Evolutionary conservation across 225 moss, liverwort and hornwort species (phyloP), one percentile per base, ranked within the genome.

Genomic region (Rhytidiadelphus loreus): DNA sequence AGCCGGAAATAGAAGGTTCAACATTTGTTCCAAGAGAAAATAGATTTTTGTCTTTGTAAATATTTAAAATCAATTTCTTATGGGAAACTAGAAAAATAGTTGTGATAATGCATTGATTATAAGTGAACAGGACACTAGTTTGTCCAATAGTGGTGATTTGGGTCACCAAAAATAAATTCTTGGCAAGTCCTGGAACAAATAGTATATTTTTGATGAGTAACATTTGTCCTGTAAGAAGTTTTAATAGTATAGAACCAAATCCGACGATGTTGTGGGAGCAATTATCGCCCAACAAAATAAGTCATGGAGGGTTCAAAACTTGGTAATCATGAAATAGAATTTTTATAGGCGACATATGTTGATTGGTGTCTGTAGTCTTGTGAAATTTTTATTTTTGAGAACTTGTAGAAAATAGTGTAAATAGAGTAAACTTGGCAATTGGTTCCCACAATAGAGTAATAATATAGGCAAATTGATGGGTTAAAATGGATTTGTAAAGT

Each of bases 321-420:
- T 64, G 35, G 7, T 82, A 82, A 82, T 82, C 35, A 1, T 3
- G 9, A 82, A 82, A 64, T 19, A 82, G 48, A 19, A 5, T 22
- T 4, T 82, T 24, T 11, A 35, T 20, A 1, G 32, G 50, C 1
- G 4, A 82, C 35, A 82, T 82, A 2, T 64, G 24, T 37, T 82
- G 64, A 29, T 15, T 82, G 1, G 50, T 8, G 0, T 6, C 3
- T 2, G 0, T n/a, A n/a, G n/a, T n/a, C n/a, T n/a, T n/a, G n/a
- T n/a, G n/a, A n/a, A n/a, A n/a, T n/a, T n/a, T n/a, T n/a, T n/a
- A n/a, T n/a, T n/a, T n/a, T n/a, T n/a, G n/a, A n/a, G n/a, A n/a
- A n/a, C n/a, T n/a, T n/a, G n/a, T n/a, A n/a, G n/a, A n/a, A n/a
- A n/a, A n/a, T n/a, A n/a, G n/a, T n/a, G n/a, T n/a, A n/a, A n/a